These are phyloP conservation scores for Punica granatum DNA, from an alignment of 345 rosid species.

Conservation along the genomic window DNA sequence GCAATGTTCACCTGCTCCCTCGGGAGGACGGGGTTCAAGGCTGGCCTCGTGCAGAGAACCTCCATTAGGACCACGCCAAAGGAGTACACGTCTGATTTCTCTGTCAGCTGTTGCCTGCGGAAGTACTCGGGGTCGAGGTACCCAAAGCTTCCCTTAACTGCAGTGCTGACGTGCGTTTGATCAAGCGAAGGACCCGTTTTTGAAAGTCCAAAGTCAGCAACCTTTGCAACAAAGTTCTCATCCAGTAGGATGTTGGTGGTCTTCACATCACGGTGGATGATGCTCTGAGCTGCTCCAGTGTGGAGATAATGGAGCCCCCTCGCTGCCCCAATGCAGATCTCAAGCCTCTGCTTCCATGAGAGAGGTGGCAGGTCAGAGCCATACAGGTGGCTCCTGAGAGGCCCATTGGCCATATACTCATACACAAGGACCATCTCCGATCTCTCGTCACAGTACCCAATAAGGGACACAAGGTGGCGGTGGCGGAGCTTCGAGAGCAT, in stretches of 20 bases:
- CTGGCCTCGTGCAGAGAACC: constrained; percentile 93
- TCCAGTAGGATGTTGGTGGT: constrained; percentile 94
- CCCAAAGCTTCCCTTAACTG: constrained; percentile 99
- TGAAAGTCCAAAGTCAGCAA: constrained; percentile 96
- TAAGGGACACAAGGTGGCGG: constrained; percentile 95
- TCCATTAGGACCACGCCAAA: constrained; percentile 98
- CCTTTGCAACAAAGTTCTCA: constrained; percentile 90
- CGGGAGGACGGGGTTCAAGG: constrained; percentile 91
- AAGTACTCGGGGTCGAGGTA: constrained; percentile 98
- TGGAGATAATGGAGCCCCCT: constrained; percentile 97
- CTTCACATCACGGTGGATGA: constrained; percentile 96
- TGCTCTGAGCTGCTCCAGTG: constrained; percentile 96
- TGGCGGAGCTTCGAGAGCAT: constrained; percentile 97
- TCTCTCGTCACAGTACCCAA: constrained; percentile 92
- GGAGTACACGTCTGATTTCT: constrained; percentile 95
- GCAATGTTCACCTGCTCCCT: constrained; percentile 97
- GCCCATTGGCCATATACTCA: constrained; percentile 98
- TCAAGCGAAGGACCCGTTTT: constrained; percentile 89
- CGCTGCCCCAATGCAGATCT: constrained; percentile 96
- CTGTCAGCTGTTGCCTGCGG: constrained; percentile 92
- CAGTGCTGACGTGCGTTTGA: constrained; percentile 97
- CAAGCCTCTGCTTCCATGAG: constrained; percentile 94
- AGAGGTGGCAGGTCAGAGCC: constrained; percentile 81
- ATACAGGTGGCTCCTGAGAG: constrained; percentile 88
- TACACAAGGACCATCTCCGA: constrained; percentile 95